phyloP scores from a whole-genome alignment of 768 basidiomycete species.

The Suillus paluster region DNA sequence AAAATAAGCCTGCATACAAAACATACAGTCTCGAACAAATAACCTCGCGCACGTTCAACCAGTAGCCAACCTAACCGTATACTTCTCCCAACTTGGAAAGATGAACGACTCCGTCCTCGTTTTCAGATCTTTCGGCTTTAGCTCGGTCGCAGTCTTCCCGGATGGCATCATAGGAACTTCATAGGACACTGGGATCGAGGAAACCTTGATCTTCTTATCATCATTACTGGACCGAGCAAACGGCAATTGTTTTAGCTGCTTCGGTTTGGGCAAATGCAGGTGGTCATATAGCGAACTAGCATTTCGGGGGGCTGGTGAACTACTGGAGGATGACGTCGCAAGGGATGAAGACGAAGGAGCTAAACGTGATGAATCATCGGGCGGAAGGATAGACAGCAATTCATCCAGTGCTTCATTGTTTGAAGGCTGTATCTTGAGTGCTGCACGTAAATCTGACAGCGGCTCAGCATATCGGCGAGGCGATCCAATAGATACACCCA shows the following conservation, averaged over 20 bases:
- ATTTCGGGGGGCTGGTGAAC: conserved; percentile 17
- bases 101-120: conserved; percentile 49
- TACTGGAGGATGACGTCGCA: conserved; percentile 35
- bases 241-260: conserved; percentile 51
- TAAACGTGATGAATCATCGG: conserved; percentile 18
- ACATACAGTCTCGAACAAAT: background rate
- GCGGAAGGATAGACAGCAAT: conserved; percentile 45
- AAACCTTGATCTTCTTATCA: conserved; percentile 57
- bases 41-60: conserved; percentile 14
- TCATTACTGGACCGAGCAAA: conserved; percentile 57
- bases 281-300: conserved; percentile 24
- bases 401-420: conserved; percentile 67
- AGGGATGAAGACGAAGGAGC: conserved; percentile 21
- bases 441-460: conserved; percentile 59
- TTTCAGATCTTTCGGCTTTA: conserved; percentile 32
- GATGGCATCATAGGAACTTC: conserved; percentile 34
- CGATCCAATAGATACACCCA: conserved; percentile 22
- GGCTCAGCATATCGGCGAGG: background rate
- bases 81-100: conserved; percentile 71
- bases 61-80: conserved; percentile 49
- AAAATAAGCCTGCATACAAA: background rate
- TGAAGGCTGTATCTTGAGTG: conserved; percentile 64
- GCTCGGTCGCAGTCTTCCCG: conserved; percentile 26
- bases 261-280: conserved; percentile 45
- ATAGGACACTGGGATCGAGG: conserved; percentile 48